Conservation (phyloP, 768 basidiomycete species). For the Rhizopogon roseolus region DNA sequence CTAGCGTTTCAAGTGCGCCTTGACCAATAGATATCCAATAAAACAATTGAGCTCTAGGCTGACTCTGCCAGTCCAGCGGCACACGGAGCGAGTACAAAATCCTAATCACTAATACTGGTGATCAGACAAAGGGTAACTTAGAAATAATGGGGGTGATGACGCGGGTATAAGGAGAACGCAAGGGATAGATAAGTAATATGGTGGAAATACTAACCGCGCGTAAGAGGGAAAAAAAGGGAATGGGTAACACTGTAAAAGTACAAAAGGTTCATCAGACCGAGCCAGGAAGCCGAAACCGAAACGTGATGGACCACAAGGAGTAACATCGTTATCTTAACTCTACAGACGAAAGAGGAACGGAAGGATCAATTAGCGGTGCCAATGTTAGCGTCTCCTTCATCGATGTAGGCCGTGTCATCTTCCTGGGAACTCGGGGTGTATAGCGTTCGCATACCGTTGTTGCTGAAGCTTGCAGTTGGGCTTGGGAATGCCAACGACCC, state of each 20-base stretch:
- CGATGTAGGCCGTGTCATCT: slow-evolving; percentile 18
- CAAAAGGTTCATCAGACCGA: neutral
- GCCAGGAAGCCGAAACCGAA: neutral
- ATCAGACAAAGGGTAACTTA: neutral
- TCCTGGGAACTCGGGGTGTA: slow-evolving; percentile 19
- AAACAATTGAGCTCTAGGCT: neutral
- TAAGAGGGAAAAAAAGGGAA: neutral
- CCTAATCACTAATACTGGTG: neutral
- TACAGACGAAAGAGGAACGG: neutral
- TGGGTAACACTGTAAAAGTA: slow-evolving; percentile 1
- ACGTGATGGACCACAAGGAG: neutral
- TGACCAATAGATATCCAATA: too few species aligned
- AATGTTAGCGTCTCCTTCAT: slow-evolving; percentile 23
- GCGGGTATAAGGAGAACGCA: neutral
- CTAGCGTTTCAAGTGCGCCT: too few species aligned
- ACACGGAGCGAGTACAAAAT: slow-evolving; percentile 2
- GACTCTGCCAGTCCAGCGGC: slow-evolving; percentile 2
- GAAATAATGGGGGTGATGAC: neutral
- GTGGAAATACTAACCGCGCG: neutral
- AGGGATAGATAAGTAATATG: slow-evolving; percentile 4
- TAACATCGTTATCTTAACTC: neutral
- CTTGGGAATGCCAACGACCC: slow-evolving; percentile 26
- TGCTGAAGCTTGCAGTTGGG: slow-evolving; percentile 18
- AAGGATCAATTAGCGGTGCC: slow-evolving; percentile 7
- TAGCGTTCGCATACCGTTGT: slow-evolving; percentile 24